phyloP scores from a whole-genome alignment of 179 eudicot species.

The Beta lomatogona region DNA sequence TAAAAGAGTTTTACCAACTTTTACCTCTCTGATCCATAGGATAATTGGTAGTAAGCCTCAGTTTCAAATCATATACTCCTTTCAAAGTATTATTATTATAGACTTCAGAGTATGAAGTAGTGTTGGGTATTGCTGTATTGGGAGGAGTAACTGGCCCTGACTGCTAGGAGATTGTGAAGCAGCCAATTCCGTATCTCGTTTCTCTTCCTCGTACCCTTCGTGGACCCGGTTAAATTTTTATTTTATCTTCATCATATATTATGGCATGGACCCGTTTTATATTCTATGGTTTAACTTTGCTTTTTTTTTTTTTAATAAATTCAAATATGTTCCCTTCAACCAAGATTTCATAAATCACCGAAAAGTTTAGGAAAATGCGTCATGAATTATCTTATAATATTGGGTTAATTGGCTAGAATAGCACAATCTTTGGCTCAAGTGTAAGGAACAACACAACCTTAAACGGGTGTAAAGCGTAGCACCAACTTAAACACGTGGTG shows the following conservation, averaged over 20 bases:
- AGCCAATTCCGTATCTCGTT: neutral
- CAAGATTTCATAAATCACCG: neutral
- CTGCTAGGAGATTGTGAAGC: conserved; percentile 11
- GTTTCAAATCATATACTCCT: too few relatives aligned
- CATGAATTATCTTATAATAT: too few relatives aligned
- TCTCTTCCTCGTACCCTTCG: conserved; percentile 13
- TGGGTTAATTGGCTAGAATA: too few relatives aligned
- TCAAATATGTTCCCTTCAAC: neutral
- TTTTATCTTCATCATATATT: too few relatives aligned
- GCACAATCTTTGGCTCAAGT: too few relatives aligned
- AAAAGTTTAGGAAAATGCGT: neutral
- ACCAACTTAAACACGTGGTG: too few relatives aligned
- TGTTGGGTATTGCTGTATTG: neutral
- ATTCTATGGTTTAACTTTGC: neutral
- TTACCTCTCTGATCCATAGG: too few relatives aligned
- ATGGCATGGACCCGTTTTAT: neutral
- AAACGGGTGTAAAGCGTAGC: too few relatives aligned
- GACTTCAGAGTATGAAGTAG: neutral
- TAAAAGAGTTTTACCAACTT: too few relatives aligned
- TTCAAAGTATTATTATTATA: too few relatives aligned
- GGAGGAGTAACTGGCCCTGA: conserved; percentile 1
- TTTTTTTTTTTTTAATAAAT: neutral
- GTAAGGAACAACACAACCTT: too few relatives aligned
- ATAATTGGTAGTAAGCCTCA: too few relatives aligned
- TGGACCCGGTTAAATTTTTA: neutral